These are phyloP conservation scores for Schizosaccharomyces lindneri DNA, from an alignment of 805 yeast genomes.

Conservation along the genomic window DNA sequence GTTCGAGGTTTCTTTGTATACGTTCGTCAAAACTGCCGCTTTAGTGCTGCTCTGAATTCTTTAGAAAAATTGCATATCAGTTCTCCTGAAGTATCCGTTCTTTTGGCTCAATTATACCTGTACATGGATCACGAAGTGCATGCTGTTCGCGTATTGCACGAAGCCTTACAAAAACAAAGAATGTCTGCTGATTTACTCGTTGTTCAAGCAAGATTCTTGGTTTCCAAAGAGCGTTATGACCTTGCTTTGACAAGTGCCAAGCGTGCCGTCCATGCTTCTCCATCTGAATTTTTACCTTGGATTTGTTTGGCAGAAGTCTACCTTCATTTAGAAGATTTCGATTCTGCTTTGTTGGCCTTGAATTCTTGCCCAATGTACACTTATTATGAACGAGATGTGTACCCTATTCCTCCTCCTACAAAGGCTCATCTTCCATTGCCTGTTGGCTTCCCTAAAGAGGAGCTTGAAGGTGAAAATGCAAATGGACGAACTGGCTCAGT, in stretches of 20 bases:
- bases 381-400: slow-evolving; percentile 21
- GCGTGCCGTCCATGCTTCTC: slow-evolving; percentile 39
- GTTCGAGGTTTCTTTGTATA: slow-evolving; percentile 49
- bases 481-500: slow-evolving; percentile 9
- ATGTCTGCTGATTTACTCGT: slow-evolving; percentile 33
- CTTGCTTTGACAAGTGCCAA: slow-evolving; percentile 36
- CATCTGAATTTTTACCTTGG: slow-evolving; percentile 59
- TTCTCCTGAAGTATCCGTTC: slow-evolving; percentile 30
- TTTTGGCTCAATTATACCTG: slow-evolving; percentile 17
- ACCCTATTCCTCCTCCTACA: slow-evolving; percentile 21
- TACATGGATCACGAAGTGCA: slow-evolving; percentile 20
- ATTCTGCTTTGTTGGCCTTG: slow-evolving; percentile 34
- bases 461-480: slow-evolving; percentile 9
- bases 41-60: slow-evolving; percentile 33
- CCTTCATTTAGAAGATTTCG: slow-evolving; percentile 28
- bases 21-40: slow-evolving; percentile 39
- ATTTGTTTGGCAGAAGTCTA: slow-evolving; percentile 34
- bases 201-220: slow-evolving; percentile 39
- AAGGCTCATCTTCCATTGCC: slow-evolving; percentile 27
- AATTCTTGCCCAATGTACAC: slow-evolving; percentile 55
- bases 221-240: slow-evolving; percentile 26
- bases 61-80: slow-evolving; percentile 25
- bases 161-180: slow-evolving; percentile 19
- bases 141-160: slow-evolving; percentile 23
- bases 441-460: slow-evolving; percentile 16